A percentile compares a stretch with the other conserved stretches of the same genome.
Evolutionary conservation across 2,329 filamentous ascomycete genomes (phyloP).

Genomic region (Trichophyton mentagrophytes): DNA sequence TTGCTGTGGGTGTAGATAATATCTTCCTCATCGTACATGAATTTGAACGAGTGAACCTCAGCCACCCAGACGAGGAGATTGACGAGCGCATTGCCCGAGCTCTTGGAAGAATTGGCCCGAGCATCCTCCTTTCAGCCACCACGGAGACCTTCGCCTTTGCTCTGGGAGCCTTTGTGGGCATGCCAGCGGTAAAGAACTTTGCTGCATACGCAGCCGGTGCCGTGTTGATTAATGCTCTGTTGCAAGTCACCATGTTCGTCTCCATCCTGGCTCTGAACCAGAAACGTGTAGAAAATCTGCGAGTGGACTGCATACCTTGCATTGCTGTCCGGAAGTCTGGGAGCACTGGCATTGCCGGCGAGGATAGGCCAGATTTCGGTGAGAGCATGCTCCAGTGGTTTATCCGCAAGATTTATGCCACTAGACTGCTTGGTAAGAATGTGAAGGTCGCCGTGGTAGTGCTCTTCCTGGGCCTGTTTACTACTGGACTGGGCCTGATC

Average conservation of each 20-base stretch:
- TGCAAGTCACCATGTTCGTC: constrained; percentile 95
- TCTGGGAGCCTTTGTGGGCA: constrained; percentile 83
- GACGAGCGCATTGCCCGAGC: constrained; percentile 76
- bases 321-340: constrained; percentile 66
- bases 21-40: constrained; percentile 98
- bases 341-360: constrained; percentile 49
- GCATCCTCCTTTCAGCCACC: constrained; percentile 85
- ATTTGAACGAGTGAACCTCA: constrained; percentile 87
- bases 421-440: constrained; percentile 64
- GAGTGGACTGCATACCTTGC: constrained; percentile 87
- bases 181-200: constrained; percentile 97
- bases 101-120: constrained; percentile 91
- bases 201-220: constrained; percentile 92
- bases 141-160: constrained; percentile 92
- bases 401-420: constrained; percentile 82
- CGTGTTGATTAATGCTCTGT: constrained; percentile 90
- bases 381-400: constrained; percentile 73
- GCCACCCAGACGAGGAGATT: constrained; percentile 76
- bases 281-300: constrained; percentile 70
- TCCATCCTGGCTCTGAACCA: constrained; percentile 88
- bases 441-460: constrained; percentile 65
- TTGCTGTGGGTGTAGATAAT: constrained; percentile 95
- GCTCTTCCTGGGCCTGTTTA: constrained; percentile 76
- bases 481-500: constrained; percentile 69
- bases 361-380: constrained; percentile 57